Evolutionary conservation across 352 stramenopile species (phyloP), one percentile per base, ranked within the genome.

Genomic region (Phytophthora niederhauseri): DNA sequence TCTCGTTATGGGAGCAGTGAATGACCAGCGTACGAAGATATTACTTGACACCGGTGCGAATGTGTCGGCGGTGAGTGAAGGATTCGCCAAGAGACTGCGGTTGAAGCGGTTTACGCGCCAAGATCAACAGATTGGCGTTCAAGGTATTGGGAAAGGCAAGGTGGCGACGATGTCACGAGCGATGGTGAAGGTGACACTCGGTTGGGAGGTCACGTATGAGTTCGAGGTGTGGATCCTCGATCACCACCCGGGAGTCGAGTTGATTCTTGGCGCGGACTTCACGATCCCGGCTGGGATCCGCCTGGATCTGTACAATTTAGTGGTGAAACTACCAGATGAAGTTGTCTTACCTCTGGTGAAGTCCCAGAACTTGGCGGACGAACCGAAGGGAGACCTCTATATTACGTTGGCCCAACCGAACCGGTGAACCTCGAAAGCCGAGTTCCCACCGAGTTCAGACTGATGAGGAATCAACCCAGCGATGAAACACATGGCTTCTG

Each of bases 191-290:
- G n/a, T n/a, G 57, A 31, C 28, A 31, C 28, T 31, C 28, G 28
- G 28, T 6, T 31, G 28, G 28, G 28, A 31, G 26, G 26, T 30
- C 26, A 30, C 22, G 34, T 52, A 61, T 20, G 55, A 61, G 3
- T 61, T 61, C 43, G 55, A 61, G 4, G 34, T 61, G 7, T 61
- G 55, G 55, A 43, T 61, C 20, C 34, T 61, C 36, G 19, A 19
- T n/a, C 38, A 61, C 19, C 38, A 52, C 24, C 20, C 55, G 3
- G 55, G 55, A 36, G 55, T 51, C 34, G 55, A 61, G 1, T 14
- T 61, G 36, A 61, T 61, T 24, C 36, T 61, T 2, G 55, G 55
- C 2, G 53, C 55, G 2, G 55, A 61, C 30, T 52, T 61, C 15
- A 61, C 53, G 55, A 61, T 61, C 2, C 36, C 36, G 36, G 55